Conservation (phyloP, 139 green algal genomes). For the Nannochloris sp. region DNA sequence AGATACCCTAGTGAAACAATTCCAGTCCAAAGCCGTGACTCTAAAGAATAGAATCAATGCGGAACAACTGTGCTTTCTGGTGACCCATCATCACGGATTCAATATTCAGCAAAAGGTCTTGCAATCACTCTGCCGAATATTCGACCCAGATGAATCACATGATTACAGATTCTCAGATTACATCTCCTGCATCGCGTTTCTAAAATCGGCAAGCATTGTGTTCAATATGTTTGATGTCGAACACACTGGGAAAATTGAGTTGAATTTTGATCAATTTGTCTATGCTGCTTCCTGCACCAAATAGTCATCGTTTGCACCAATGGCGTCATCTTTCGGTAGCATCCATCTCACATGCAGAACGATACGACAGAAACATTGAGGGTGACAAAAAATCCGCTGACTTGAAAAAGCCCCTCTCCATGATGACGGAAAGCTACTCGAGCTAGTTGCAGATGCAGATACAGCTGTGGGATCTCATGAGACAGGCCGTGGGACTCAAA, state of each 20-base stretch:
- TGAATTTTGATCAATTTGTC: slow-evolving; percentile 14
- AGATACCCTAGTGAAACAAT: too few relatives aligned
- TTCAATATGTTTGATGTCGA: slow-evolving; percentile 4
- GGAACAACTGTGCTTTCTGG: too few relatives aligned
- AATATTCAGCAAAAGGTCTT: neutral
- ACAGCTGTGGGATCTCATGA: neutral
- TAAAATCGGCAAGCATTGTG: neutral
- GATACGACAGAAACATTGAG: too few relatives aligned
- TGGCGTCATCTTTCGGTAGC: too few relatives aligned
- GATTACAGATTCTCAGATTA: slow-evolving; percentile 9
- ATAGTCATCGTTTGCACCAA: neutral
- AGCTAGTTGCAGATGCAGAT: too few relatives aligned
- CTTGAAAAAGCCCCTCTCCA: too few relatives aligned
- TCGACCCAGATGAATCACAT: slow-evolving; percentile 1
- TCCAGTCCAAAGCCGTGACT: too few relatives aligned
- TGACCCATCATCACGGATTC: too few relatives aligned
- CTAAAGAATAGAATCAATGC: too few relatives aligned
- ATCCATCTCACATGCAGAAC: too few relatives aligned
- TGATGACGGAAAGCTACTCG: too few relatives aligned
- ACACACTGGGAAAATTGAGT: neutral
- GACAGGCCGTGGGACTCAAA: neutral
- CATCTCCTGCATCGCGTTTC: neutral
- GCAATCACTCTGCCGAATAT: neutral
- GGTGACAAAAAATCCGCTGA: too few relatives aligned
- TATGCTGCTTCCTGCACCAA: slow-evolving; percentile 10